phyloP scores from a whole-genome alignment of 1,284 basidiomycete species.

The Anthracocystis panici-leucophaei region DNA sequence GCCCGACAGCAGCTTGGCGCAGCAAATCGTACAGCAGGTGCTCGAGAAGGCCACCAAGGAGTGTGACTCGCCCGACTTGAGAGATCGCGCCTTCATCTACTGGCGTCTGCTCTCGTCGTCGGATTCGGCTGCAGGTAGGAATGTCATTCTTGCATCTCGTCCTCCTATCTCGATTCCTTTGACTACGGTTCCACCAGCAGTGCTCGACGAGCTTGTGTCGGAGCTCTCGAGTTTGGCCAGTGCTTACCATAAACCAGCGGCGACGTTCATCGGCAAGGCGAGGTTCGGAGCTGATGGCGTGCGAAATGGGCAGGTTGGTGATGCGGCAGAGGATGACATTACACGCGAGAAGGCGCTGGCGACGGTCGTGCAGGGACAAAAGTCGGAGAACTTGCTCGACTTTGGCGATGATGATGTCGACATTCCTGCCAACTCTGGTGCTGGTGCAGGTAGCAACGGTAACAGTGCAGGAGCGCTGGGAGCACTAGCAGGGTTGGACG shows the following conservation, averaged over 20 bases:
- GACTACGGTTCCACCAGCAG: slow-evolving; percentile 86
- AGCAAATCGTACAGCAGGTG: slow-evolving; percentile 88
- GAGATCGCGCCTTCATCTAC: slow-evolving; percentile 95
- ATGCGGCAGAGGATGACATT: slow-evolving; percentile 53
- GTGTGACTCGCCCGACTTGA: slow-evolving; percentile 95
- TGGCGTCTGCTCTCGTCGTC: slow-evolving; percentile 89
- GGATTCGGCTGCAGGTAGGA: slow-evolving; percentile 90
- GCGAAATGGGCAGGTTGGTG: slow-evolving; percentile 20
- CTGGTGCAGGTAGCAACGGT: slow-evolving; percentile 3
- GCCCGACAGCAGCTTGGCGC: slow-evolving; percentile 81
- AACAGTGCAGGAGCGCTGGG: slow-evolving; percentile 48
- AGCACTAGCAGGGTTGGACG: slow-evolving; percentile 60
- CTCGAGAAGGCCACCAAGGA: slow-evolving; percentile 94
- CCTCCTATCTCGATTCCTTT: slow-evolving; percentile 93
- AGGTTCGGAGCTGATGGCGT: slow-evolving; percentile 62
- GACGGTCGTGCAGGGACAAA: slow-evolving; percentile 72
- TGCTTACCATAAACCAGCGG: slow-evolving; percentile 93
- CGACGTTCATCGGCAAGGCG: slow-evolving; percentile 71
- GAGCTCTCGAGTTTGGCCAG: slow-evolving; percentile 80
- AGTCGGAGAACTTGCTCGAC: slow-evolving; percentile 67
- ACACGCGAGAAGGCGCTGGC: slow-evolving; percentile 65
- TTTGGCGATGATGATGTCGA: slow-evolving; percentile 66
- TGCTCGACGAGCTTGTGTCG: slow-evolving; percentile 88
- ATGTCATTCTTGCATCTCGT: slow-evolving; percentile 88
- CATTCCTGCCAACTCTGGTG: slow-evolving; percentile 8